Evolutionary conservation across 805 yeast species (phyloP), one percentile per base, ranked within the genome.

Genomic region (Monosporozyma aerobia): DNA sequence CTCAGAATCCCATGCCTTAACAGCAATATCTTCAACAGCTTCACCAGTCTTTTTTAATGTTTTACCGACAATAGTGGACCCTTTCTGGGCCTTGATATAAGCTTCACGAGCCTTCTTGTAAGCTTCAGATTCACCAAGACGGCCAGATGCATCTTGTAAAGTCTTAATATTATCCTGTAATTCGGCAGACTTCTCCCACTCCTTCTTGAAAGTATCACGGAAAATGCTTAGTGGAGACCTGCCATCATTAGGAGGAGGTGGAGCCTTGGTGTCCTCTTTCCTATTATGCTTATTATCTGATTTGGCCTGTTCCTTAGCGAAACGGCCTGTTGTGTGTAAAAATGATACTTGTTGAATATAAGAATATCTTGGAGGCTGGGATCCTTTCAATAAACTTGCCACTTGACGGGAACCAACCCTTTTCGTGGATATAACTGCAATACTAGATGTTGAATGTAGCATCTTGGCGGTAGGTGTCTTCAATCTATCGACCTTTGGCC

Each of bases 1-100:
- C 25, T 94, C 87, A 1, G 97, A 89, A 56, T 94, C 97, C 99
- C 99, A 94, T 1, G 97, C 97, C 54, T 83, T 85, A 41, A 79
- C 75, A 3, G 97, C 98, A 46, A 83, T 95, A 53, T 79, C 84
- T 51, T 97, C 98, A 37, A 94, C 89, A 41, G 83, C 92, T 62
- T 86, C 88, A n/a, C 97, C 97, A 5, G 98, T 94, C 70, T 86
- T 87, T 62, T 81, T 79, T 52, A 88, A 80, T 44, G 89, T 85
- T 66, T 86, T 80, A 13, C 86, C 83, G 6, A 83, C 78, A 40
- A 86, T 86, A 19, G 87, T 77, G 2, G 79, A 71, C 8, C 82
- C 81, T 64, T 80, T 82, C 63, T 87, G 94, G 2, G 98, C 97
- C 52, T 76, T 78, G 52, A 86, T 86, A 61, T 85, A 89, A 0